These are phyloP conservation scores for Entomortierella chlamydospora DNA, from an alignment of 192 early-diverging fungal species.

Conservation along the genomic window DNA sequence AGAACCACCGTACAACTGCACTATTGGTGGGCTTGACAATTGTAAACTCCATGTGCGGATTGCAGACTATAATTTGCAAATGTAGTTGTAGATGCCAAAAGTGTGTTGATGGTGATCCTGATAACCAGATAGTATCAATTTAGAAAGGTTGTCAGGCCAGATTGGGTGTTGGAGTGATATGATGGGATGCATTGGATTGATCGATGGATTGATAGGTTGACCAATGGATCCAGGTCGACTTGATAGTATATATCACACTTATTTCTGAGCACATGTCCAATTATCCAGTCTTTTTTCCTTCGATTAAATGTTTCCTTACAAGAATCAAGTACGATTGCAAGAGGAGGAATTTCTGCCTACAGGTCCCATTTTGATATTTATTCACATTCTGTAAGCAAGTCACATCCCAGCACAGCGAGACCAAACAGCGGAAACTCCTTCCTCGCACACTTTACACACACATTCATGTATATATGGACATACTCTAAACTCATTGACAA, in stretches of 20 bases:
- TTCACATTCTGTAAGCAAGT: background rate
- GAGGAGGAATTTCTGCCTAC: constrained; percentile 32
- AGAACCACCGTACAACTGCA: too few species aligned
- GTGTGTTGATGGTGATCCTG: background rate
- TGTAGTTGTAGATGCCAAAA: background rate
- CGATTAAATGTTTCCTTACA: constrained; percentile 28
- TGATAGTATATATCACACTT: too few species aligned
- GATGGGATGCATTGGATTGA: background rate
- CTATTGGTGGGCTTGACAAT: too few species aligned
- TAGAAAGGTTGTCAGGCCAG: background rate
- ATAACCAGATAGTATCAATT: background rate
- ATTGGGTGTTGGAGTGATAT: background rate
- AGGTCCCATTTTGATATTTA: background rate
- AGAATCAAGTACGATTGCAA: constrained; percentile 44
- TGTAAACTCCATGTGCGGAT: too few species aligned
- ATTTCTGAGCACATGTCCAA: background rate
- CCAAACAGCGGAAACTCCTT: background rate
- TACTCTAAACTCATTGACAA: too few species aligned
- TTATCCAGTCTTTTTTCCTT: background rate
- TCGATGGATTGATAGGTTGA: constrained; percentile 29
- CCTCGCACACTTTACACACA: background rate
- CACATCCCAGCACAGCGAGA: background rate
- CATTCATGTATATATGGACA: too few species aligned
- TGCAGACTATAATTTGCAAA: background rate
- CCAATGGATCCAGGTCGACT: background rate